Base-by-base conservation (phyloP, 768 basidiomycete species). In the Leccinum arenicola region DNA sequence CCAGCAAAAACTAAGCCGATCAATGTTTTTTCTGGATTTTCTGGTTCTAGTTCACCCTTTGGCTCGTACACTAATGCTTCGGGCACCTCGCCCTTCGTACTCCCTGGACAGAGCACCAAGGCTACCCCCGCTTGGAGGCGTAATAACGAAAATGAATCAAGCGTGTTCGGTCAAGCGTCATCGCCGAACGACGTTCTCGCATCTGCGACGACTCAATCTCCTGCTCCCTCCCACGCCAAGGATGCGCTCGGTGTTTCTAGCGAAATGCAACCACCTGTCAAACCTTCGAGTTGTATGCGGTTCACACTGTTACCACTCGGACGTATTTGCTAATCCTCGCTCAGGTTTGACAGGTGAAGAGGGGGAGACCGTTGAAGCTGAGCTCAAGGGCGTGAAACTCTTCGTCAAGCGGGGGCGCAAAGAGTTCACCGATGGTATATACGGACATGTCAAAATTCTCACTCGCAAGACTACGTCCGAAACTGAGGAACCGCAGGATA, bases 381-480 rank as follows among this genome's bases (percentile, higher is more conserved):
- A 87, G 62, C 74, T 86, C 59, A 86, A 83, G 62, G 82, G 84
- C 45, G 81, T 80, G 40, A 86, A 83, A 64, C 75, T 88, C 21
- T 88, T 81, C 21, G 55, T 61, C 25, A 73, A 73, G 66, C 73
- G 73, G 48, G 71, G 71, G 56, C 57, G 58, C 31, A 79, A 78
- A 58, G 78, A 82, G 19, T 89, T 86, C 66, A 77, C 80, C 23
- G 81, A 82, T 36, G 85, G 84, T 3, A 83, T 88, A 67, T 68
- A 78, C 10, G 87, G 87, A 0, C 81, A 85, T 61, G 63, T 85
- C 64, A 88, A 87, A 67, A 71, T 88, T 6, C 76, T 89, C 25
- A 73, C 78, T 25, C 74, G 79, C 54, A 65, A 61, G 54, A 38
- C 61, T 11, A n/a, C 21, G 31, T 38, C 57, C 12, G 23, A 3